Base-by-base conservation (phyloP, 2,329 filamentous ascomycete species). In the Akanthomyces dipterigenus region DNA sequence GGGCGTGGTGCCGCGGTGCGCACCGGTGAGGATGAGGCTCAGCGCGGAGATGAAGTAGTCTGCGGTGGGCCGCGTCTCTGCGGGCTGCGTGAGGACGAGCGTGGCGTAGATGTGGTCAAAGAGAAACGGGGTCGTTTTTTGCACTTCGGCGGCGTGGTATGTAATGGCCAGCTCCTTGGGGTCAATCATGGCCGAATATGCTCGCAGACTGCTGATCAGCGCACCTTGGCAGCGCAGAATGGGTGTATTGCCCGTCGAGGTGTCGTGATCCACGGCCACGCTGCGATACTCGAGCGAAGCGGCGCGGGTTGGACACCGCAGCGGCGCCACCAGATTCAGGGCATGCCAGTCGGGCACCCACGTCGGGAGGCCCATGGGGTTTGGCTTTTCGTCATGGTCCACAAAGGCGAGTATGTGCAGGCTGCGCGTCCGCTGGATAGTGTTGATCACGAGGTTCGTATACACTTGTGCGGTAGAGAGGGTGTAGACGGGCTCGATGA, bases 321-420 rank as follows among this genome's bases (percentile, higher is more conserved):
- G 48, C 38, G 60, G 60, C 28, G 60, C 60, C 7, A 62, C 60
- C 5, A 57, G 26, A 26, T 62, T 62, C 36, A 53, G n/a, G n/a
- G 54, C 60, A 11, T 62, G 60, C 60, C 60, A 62, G 6, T 62
- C 60, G 1, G 60, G 60, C 16, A 62, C 60, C 60, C 60, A 62
- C 5, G 54, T 62, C n/a, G 60, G 60, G 8, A 62, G 38, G 42
- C 55, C 46, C 38, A 62, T 50, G 9, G 54, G 28, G 48, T 51
- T 57, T 14, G 38, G 46, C 38, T 43, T 31, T 22, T 62, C 48
- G 26, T 42, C 60, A n/a, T 62, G 60, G 31, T 62, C 60, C 1
- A 62, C 60, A 48, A 62, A 62, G n/a, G 60, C 60, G 24, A 62
- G 54, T 6, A 62, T 48, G 45, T 62, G 48, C 20, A 62, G 43